These are phyloP conservation scores for Colletotrichum filicis DNA, from an alignment of 2,329 filamentous ascomycete genomes.

Conservation along the genomic window DNA sequence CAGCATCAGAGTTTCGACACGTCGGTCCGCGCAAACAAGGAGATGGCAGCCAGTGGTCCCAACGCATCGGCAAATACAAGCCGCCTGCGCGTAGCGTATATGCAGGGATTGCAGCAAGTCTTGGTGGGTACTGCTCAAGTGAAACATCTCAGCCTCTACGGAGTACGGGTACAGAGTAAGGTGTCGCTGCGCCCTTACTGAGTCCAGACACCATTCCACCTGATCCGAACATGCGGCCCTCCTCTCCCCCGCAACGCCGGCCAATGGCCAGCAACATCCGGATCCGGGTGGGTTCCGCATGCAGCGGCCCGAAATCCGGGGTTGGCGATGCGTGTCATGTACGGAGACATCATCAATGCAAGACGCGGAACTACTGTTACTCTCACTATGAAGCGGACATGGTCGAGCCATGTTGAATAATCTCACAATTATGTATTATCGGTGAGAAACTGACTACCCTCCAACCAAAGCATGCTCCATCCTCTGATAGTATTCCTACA, in stretches of 20 bases:
- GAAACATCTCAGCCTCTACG: slow-evolving; percentile 24
- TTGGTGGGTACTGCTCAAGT: slow-evolving; percentile 3
- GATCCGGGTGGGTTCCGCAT: slow-evolving; percentile 16
- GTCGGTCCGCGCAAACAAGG: slow-evolving; percentile 12
- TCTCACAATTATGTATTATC: slow-evolving; percentile 30
- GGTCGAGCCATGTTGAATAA: not conserved
- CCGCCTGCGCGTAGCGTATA: slow-evolving; percentile 17
- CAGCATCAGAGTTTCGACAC: slow-evolving; percentile 12
- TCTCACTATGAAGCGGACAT: not conserved
- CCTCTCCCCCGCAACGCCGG: not conserved
- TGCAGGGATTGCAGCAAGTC: slow-evolving; percentile 17
- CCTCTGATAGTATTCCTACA: slow-evolving; percentile 9
- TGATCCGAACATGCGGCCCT: slow-evolving; percentile 18
- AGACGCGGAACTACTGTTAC: not conserved
- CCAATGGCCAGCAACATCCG: slow-evolving; percentile 16
- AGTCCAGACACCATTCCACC: slow-evolving; percentile 9
- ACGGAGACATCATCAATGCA: not conserved
- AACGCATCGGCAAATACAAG: slow-evolving; percentile 6
- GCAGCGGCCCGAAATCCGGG: slow-evolving; percentile 6
- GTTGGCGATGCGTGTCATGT: not conserved
- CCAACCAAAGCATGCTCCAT: not conserved
- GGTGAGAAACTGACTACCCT: slow-evolving; percentile 8
- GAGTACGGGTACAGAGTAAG: not conserved
- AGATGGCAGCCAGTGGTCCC: not conserved
- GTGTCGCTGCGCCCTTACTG: not conserved